A percentile compares a stretch with the other conserved stretches of the same genome.
Evolutionary conservation across 2,329 filamentous ascomycete genomes (phyloP).

Genomic region (Aspergillus sp.): DNA sequence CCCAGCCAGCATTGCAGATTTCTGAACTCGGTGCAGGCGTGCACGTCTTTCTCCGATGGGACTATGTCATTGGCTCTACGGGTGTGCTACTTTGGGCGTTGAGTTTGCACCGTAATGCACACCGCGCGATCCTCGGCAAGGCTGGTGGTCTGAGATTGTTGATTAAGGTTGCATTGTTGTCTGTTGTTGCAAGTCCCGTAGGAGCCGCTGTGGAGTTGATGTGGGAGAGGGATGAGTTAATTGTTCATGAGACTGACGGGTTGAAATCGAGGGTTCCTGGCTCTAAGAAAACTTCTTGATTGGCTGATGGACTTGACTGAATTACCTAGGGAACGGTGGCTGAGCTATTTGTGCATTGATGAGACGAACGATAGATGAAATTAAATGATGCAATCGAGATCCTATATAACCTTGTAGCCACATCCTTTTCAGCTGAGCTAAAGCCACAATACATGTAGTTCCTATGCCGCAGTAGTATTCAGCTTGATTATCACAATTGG

Average conservation of each 20-base stretch:
- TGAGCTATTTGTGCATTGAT: no score
- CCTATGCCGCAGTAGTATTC: no score
- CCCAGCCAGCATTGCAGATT: conserved; percentile 20
- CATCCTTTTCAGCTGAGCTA: no score
- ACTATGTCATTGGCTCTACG: conserved; percentile 39
- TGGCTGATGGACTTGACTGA: background rate
- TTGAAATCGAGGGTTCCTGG: conserved; percentile 25
- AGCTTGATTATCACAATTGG: no score
- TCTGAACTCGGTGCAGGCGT: conserved; percentile 35
- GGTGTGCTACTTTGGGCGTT: conserved; percentile 43
- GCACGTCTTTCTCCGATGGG: conserved; percentile 45
- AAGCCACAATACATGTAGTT: no score
- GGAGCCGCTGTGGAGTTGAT: conserved; percentile 41
- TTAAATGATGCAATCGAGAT: no score
- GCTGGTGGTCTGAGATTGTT: conserved; percentile 21
- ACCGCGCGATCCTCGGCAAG: conserved; percentile 19
- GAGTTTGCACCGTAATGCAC: conserved; percentile 27
- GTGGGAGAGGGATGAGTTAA: conserved; percentile 45
- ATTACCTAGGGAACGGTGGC: no score
- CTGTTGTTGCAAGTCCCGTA: conserved; percentile 37
- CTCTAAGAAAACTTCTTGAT: conserved; percentile 20
- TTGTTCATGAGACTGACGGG: conserved; percentile 30
- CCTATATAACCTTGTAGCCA: no score
- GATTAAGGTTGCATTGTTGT: conserved; percentile 30
- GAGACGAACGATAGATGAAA: no score